Evolutionary conservation across 2,329 filamentous ascomycete species (phyloP).

Genomic region (Penicillium psychrosexuale): DNA sequence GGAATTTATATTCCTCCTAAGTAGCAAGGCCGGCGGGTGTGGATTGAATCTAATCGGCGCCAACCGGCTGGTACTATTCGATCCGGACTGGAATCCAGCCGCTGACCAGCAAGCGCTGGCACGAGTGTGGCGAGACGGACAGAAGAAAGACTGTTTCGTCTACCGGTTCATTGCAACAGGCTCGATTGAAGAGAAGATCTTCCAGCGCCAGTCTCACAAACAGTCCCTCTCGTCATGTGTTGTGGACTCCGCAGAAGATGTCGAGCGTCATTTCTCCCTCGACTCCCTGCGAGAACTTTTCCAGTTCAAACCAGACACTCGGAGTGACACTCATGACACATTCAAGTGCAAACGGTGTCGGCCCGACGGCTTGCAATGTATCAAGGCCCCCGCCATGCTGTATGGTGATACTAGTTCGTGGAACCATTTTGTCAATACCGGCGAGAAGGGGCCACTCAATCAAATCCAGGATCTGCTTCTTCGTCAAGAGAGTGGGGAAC

Average conservation of each 20-base stretch:
- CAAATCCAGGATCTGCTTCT: conserved; percentile 88
- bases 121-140: conserved; percentile 96
- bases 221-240: conserved; percentile 95
- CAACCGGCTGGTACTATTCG: conserved; percentile 91
- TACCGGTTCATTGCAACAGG: conserved; percentile 99
- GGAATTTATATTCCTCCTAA: conserved; percentile 94
- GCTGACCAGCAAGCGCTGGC: conserved; percentile 96
- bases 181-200: conserved; percentile 98
- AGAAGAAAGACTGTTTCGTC: conserved; percentile 99
- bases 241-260: conserved; percentile 93
- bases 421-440: conserved; percentile 91
- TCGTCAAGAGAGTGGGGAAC: conserved; percentile 75
- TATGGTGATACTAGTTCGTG: conserved; percentile 99
- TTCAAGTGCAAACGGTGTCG: conserved; percentile 98
- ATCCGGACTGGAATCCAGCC: conserved; percentile 97
- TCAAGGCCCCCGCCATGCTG: conserved; percentile 91
- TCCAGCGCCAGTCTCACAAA: conserved; percentile 97
- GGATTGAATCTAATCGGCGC: conserved; percentile 94
- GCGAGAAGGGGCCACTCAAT: conserved; percentile 62
- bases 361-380: conserved; percentile 77
- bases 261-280: conserved; percentile 91
- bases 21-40: conserved; percentile 93
- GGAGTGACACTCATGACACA: conserved; percentile 93
- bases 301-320: conserved; percentile 81
- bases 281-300: conserved; percentile 91